Conservation (phyloP, 2,329 filamentous ascomycete genomes). For the Fusarium transvaalense region DNA sequence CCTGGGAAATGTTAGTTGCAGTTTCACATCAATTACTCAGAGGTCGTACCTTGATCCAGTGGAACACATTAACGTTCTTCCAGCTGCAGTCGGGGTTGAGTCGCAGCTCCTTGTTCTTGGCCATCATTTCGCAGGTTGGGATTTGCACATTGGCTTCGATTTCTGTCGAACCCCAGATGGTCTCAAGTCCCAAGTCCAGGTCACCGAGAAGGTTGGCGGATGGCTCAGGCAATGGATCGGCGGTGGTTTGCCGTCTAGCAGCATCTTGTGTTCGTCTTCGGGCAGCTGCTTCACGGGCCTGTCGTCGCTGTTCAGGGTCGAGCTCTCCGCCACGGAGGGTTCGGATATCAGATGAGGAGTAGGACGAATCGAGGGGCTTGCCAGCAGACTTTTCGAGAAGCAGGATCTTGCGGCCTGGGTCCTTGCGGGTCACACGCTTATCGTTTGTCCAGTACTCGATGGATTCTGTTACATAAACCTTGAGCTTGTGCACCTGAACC, state of each 20-base stretch:
- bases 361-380: constrained; percentile 77
- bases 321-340: constrained; percentile 86
- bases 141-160: constrained; percentile 95
- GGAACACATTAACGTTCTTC: constrained; percentile 92
- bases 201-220: constrained; percentile 84
- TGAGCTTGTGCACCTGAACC: constrained; percentile 92
- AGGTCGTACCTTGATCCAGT: constrained; percentile 88
- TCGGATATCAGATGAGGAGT: constrained; percentile 79
- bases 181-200: constrained; percentile 76
- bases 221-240: constrained; percentile 62
- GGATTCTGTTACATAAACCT: constrained; percentile 90
- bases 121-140: constrained; percentile 88
- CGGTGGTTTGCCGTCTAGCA: constrained; percentile 54
- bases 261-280: constrained; percentile 68
- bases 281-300: constrained; percentile 62
- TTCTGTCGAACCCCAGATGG: constrained; percentile 87
- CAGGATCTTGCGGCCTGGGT: constrained; percentile 85
- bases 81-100: constrained; percentile 93
- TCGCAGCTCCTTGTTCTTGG: constrained; percentile 73
- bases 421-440: constrained; percentile 85
- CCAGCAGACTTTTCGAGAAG: constrained; percentile 91
- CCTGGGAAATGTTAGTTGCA: constrained; percentile 62
- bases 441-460: constrained; percentile 92
- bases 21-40: not conserved
- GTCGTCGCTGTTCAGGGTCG: constrained; percentile 60